These are phyloP conservation scores for Fraxinus nigra DNA, from an alignment of 305 asterid genomes.

Conservation along the genomic window DNA sequence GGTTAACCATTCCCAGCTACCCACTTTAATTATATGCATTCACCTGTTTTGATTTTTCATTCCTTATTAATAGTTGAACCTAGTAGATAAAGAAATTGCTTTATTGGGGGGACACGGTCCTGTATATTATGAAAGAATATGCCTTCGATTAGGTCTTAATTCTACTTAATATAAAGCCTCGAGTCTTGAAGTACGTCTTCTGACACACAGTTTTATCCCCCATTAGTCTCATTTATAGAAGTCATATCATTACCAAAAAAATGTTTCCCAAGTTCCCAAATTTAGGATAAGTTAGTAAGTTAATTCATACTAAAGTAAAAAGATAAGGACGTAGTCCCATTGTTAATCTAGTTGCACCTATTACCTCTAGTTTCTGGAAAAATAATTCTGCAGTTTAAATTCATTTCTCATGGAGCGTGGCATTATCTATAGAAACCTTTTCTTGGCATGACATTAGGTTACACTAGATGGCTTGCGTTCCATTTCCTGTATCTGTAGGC, in stretches of 20 bases:
- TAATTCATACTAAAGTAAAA: background rate
- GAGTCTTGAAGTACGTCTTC: background rate
- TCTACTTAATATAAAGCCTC: background rate
- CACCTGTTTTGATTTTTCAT: background rate
- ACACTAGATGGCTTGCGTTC: slow-evolving; percentile 3
- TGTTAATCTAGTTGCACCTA: background rate
- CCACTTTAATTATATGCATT: background rate
- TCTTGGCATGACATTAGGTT: background rate
- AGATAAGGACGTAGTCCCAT: background rate
- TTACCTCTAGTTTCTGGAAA: background rate
- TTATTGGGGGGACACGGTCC: background rate
- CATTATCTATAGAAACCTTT: background rate
- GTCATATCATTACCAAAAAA: background rate
- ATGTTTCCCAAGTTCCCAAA: background rate
- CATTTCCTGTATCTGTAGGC: background rate
- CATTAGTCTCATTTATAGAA: background rate
- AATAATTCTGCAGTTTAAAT: background rate
- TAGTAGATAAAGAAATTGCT: background rate
- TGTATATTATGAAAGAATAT: background rate
- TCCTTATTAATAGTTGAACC: background rate
- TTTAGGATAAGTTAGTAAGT: background rate
- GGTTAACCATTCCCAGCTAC: background rate
- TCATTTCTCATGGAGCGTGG: background rate
- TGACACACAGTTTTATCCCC: background rate
- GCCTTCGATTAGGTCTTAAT: background rate